A percentile compares a stretch with the other conserved stretches of the same genome.
These are phyloP conservation scores for Psilocybe cyanescens DNA, from an alignment of 768 basidiomycete genomes.

Conservation along the genomic window DNA sequence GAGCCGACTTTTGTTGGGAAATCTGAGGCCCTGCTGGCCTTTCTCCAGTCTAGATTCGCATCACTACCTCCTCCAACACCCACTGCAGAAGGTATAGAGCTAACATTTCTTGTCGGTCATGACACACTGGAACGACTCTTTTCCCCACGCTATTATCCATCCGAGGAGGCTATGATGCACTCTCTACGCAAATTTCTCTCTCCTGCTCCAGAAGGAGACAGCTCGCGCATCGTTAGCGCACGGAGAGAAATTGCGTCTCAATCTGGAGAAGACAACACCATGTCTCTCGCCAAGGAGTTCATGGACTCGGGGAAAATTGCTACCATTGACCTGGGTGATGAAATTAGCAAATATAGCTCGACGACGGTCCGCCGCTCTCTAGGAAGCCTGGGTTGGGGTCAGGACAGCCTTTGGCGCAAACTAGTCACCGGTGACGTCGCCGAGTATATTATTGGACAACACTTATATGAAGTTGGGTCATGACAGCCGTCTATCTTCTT, in stretches of 20 bases:
- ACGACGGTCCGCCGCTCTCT: slow-evolving; percentile 63
- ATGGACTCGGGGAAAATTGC: slow-evolving; percentile 52
- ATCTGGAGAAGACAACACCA: slow-evolving; percentile 11
- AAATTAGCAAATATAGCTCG: slow-evolving; percentile 67
- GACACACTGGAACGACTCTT: slow-evolving; percentile 88
- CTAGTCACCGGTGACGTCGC: slow-evolving; percentile 52
- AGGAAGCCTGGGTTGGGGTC: slow-evolving; percentile 23
- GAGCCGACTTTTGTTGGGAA: slow-evolving; percentile 92
- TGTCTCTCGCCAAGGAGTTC: slow-evolving; percentile 50
- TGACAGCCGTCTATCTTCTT: slow-evolving; percentile 5
- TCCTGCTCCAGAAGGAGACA: slow-evolving; percentile 45
- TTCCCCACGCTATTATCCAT: slow-evolving; percentile 74
- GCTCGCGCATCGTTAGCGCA: slow-evolving; percentile 70
- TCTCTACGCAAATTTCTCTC: slow-evolving; percentile 65
- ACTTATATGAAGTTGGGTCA: slow-evolving; percentile 41
- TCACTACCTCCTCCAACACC: slow-evolving; percentile 16
- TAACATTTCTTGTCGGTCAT: slow-evolving; percentile 78
- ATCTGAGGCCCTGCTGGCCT: slow-evolving; percentile 57
- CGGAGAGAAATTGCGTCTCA: slow-evolving; percentile 38
- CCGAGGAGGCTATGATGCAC: slow-evolving; percentile 52
- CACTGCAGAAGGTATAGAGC: slow-evolving; percentile 32
- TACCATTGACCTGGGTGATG: slow-evolving; percentile 64
- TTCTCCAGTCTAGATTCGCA: slow-evolving; percentile 44
- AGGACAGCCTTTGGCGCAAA: slow-evolving; percentile 40
- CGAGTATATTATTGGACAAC: slow-evolving; percentile 52